These are phyloP conservation scores for Globisporangium middletonii DNA, from an alignment of 352 stramenopile species.

Conservation along the genomic window DNA sequence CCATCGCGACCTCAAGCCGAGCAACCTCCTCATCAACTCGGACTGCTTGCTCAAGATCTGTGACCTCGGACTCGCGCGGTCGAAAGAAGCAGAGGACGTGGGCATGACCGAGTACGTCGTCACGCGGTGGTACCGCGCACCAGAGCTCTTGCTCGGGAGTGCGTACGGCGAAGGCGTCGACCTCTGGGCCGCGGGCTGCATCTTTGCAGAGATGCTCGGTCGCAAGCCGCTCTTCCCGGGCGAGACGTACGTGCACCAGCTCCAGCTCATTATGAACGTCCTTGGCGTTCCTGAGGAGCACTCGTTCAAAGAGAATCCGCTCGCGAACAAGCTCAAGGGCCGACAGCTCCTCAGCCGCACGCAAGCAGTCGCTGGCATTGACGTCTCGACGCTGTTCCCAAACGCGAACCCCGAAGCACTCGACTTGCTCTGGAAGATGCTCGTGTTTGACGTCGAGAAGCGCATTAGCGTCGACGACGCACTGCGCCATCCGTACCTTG, in stretches of 20 bases:
- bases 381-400: constrained; percentile 76
- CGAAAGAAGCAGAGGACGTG: constrained; percentile 76
- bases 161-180: constrained; percentile 82
- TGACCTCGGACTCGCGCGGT: constrained; percentile 92
- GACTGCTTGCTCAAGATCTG: constrained; percentile 97
- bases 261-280: constrained; percentile 89
- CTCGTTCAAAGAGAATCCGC: constrained; percentile 85
- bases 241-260: constrained; percentile 83
- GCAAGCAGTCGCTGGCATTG: constrained; percentile 72
- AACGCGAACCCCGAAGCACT: constrained; percentile 82
- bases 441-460: constrained; percentile 92
- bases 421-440: constrained; percentile 85
- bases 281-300: constrained; percentile 81
- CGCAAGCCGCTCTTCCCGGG: constrained; percentile 83
- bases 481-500: constrained; percentile 95
- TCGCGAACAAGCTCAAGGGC: constrained; percentile 85
- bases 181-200: constrained; percentile 82
- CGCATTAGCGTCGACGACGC: constrained; percentile 95
- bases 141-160: constrained; percentile 80
- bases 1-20: constrained; percentile 84
- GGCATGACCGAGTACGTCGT: constrained; percentile 93
- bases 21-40: constrained; percentile 86
- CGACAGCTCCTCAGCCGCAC: constrained; percentile 79
- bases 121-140: constrained; percentile 88
- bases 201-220: constrained; percentile 86